Conservation (phyloP, 2,329 filamentous ascomycete species). For the Epichloe uncinata region DNA sequence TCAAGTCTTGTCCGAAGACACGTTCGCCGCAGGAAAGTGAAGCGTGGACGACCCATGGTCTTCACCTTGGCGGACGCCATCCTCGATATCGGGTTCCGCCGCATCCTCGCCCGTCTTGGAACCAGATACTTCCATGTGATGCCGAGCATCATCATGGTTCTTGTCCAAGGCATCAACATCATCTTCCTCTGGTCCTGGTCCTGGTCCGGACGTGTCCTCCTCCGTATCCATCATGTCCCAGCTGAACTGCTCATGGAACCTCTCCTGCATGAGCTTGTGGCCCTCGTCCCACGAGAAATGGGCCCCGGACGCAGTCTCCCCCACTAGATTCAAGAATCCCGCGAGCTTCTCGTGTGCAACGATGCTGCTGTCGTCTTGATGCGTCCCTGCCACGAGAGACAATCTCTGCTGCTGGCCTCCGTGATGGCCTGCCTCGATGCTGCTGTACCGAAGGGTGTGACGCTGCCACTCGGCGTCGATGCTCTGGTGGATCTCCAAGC, state of each 20-base stretch:
- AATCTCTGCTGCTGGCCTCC: conserved; percentile 39
- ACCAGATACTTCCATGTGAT: too few relatives aligned
- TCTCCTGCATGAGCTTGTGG: conserved; percentile 14
- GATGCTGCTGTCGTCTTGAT: not conserved
- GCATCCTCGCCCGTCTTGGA: too few relatives aligned
- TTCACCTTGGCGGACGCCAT: too few relatives aligned
- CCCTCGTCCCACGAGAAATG: conserved; percentile 24
- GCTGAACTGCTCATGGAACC: conserved; percentile 14
- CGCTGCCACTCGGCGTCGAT: conserved; percentile 28
- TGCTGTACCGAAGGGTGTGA: conserved; percentile 36
- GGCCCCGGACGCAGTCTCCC: conserved; percentile 16
- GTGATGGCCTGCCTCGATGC: conserved; percentile 36
- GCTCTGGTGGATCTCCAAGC: conserved; percentile 38
- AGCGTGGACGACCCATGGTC: too few relatives aligned
- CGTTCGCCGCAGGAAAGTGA: not conserved
- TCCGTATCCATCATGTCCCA: conserved; percentile 15
- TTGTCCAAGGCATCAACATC: not conserved
- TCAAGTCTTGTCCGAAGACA: not conserved
- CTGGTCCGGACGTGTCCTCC: not conserved
- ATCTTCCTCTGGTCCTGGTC: not conserved
- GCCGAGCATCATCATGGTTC: not conserved
- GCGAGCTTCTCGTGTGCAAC: not conserved
- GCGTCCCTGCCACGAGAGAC: conserved; percentile 20
- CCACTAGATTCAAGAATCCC: conserved; percentile 16
- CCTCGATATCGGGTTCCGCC: too few relatives aligned